Conservation (phyloP, 2,329 filamentous ascomycete species). For the Rhexocercosporidium sp. region DNA sequence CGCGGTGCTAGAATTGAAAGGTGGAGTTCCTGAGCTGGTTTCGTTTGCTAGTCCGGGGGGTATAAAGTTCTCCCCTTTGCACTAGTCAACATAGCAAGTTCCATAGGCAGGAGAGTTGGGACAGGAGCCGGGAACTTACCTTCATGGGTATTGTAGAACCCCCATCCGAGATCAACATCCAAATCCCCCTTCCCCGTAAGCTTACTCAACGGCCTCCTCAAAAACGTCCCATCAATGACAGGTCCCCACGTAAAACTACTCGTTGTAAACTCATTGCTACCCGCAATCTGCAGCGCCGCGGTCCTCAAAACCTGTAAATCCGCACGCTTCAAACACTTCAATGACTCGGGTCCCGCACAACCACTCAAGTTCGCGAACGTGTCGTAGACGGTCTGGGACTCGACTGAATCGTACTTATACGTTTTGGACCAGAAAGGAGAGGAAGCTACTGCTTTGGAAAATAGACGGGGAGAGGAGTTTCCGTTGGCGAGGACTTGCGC, state of each 20-base stretch:
- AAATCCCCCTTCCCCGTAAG: constrained; percentile 47
- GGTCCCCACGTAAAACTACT: constrained; percentile 65
- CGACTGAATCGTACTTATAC: constrained; percentile 53
- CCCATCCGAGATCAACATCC: constrained; percentile 53
- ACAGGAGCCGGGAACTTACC: constrained; percentile 13
- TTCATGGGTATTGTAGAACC: constrained; percentile 67
- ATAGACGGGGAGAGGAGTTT: constrained; percentile 49
- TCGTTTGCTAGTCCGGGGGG: constrained; percentile 52
- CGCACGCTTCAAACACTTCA: constrained; percentile 59
- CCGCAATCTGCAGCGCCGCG: constrained; percentile 55
- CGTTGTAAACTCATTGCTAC: constrained; percentile 57
- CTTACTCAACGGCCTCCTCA: constrained; percentile 52
- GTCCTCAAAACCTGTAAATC: constrained; percentile 58
- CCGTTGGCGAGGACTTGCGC: constrained; percentile 57
- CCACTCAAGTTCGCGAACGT: constrained; percentile 49
- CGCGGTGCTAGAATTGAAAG: constrained; percentile 55
- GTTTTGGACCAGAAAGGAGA: constrained; percentile 60
- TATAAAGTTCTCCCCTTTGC: constrained; percentile 61
- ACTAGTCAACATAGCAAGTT: not conserved
- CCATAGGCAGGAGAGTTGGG: not conserved
- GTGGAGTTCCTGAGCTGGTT: constrained; percentile 42
- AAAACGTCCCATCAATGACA: constrained; percentile 61
- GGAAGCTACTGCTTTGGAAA: constrained; percentile 55
- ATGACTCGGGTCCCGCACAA: constrained; percentile 49
- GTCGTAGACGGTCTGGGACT: constrained; percentile 53